Evolutionary conservation across 2,329 filamentous ascomycete species (phyloP), one percentile per base, ranked within the genome.

Genomic region (Fusarium sp.): DNA sequence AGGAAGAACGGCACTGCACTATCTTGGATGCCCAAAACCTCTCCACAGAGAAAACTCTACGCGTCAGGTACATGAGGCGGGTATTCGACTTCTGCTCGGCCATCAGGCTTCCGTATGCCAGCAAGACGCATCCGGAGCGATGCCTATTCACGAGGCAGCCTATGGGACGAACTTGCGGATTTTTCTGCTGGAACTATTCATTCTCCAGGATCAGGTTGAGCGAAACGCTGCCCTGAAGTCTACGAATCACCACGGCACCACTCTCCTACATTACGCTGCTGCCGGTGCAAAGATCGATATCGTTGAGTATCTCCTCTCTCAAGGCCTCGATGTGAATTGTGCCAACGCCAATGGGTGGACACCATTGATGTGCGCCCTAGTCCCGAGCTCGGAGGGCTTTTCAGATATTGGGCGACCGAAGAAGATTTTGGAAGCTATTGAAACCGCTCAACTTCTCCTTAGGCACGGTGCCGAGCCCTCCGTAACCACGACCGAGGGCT

Each of bases 1-100:
- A 24, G 53, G 53, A n/a, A 56, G 37, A 12, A 20, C 53, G 16
- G 53, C 43, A 13, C 33, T 56, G 7, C 53, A 56, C 20, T 35
- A 38, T 2, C 52, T 55, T 18, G 24, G 24, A n/a, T 28, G 5
- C 11, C 24, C 24, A n/a, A n/a, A 6, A 7, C 2, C 29, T 20
- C 29, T 55, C 2, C 15, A 26, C 7, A 31, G 6, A 38, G 21
- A 24, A 6, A 15, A 15, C 21, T 23, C 24, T 2, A 6, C 7
- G 5, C 23, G 35, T 12, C 41, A 24, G 15, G 12, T 53, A 1
- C 35, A 55, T 12, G 31, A 38, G 20, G 44, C n/a, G 2, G 41
- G n/a, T 5, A 38, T 55, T 23, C 31, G 41, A 29, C 24, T 47
- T 24, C 20, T 55, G 23, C 52, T 55, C 4, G 20, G 41, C 13